Conservation (phyloP, 75 land plant species). For the Azolla pinnata region DNA sequence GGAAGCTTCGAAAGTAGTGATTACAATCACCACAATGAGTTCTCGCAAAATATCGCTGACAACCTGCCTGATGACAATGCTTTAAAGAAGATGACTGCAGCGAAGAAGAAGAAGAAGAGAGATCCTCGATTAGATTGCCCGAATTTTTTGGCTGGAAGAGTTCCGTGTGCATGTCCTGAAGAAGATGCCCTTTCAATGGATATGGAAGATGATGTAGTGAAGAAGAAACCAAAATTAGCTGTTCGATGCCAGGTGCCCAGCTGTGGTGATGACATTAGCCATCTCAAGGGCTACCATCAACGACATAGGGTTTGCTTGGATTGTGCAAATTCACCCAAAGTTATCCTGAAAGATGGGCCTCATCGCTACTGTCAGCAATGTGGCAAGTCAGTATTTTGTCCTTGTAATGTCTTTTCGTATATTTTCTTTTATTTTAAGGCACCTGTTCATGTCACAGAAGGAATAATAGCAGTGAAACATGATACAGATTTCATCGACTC, state of each 20-base stretch:
- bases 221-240: conserved; percentile 36
- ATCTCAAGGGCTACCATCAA: conserved; percentile 84
- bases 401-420: no score
- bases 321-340: conserved; percentile 68
- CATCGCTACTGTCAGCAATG: conserved; percentile 98
- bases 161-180: conserved; percentile 96
- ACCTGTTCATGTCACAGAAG: no score
- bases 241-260: conserved; percentile 79
- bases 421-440: background rate
- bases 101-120: conserved; percentile 39
- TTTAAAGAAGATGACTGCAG: background rate
- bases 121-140: conserved; percentile 76
- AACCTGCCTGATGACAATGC: background rate
- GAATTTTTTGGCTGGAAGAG: conserved; percentile 81
- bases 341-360: conserved; percentile 40
- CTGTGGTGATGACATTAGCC: conserved; percentile 66
- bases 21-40: background rate
- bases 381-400: conserved; percentile 64
- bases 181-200: conserved; percentile 42
- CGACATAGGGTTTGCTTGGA: conserved; percentile 77
- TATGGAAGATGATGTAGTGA: conserved; percentile 11
- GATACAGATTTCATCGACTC: conserved; percentile 80
- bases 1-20: background rate
- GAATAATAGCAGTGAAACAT: no score
- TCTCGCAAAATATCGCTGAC: background rate